These are phyloP conservation scores for Picochlorum sp. DNA, from an alignment of 139 green algal species.

Conservation along the genomic window DNA sequence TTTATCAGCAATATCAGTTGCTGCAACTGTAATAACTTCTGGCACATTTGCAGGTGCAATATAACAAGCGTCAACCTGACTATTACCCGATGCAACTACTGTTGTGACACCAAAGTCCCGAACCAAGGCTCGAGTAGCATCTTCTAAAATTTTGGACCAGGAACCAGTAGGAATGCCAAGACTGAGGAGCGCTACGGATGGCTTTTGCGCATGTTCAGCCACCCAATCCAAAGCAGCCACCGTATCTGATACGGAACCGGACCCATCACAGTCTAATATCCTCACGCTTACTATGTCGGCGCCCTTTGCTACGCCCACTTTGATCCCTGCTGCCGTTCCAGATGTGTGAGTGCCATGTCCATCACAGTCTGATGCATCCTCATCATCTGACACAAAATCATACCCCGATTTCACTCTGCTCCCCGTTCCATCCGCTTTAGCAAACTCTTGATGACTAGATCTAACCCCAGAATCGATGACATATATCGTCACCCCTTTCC, in stretches of 20 bases:
- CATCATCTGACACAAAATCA: slow-evolving; percentile 50
- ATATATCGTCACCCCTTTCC: slow-evolving; percentile 58
- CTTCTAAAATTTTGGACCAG: slow-evolving; percentile 29
- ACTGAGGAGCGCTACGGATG: slow-evolving; percentile 54
- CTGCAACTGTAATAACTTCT: slow-evolving; percentile 31
- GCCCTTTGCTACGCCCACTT: slow-evolving; percentile 50
- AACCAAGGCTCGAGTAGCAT: slow-evolving; percentile 16
- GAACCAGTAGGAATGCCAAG: slow-evolving; percentile 42
- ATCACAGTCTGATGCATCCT: slow-evolving; percentile 47
- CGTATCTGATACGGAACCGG: slow-evolving; percentile 48
- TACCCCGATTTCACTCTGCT: slow-evolving; percentile 2
- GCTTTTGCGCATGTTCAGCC: slow-evolving; percentile 29
- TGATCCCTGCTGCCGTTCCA: slow-evolving; percentile 41
- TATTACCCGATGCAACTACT: slow-evolving; percentile 16
- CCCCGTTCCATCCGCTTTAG: slow-evolving; percentile 3
- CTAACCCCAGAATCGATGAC: slow-evolving; percentile 52
- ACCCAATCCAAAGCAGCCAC: slow-evolving; percentile 67
- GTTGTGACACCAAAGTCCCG: slow-evolving; percentile 29
- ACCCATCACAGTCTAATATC: slow-evolving; percentile 54
- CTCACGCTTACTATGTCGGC: slow-evolving; percentile 42
- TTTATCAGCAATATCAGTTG: slow-evolving; percentile 22
- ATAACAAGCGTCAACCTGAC: slow-evolving; percentile 31
- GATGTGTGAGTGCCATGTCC: slow-evolving; percentile 67
- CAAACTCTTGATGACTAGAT: slow-evolving; percentile 50
- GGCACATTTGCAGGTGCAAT: slow-evolving; percentile 34